Base-by-base conservation (phyloP, 192 early-diverging fungal species). In the Entrophospora sp. region DNA sequence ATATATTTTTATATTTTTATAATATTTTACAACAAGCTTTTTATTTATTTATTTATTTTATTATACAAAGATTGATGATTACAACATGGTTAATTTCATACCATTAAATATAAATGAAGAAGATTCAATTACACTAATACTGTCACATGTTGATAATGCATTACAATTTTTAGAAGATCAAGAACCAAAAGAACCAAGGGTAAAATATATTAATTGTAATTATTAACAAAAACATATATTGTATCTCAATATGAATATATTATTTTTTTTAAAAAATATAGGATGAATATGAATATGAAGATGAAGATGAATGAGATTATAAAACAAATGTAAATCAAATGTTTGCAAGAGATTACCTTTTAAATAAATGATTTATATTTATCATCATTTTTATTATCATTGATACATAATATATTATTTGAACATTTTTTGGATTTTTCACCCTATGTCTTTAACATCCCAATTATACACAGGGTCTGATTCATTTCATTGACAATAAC, bases 151-250 rank as follows among this genome's bases (percentile, higher is more conserved):
- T 1, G 96, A 99, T 75, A 90, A 94, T 64, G 91, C 96, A 1
- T 86, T 96, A 27, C 96, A 99, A 79, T 99, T 90, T 73, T 95
- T 94, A 49, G 96, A 99, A 74, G 96, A 99, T 72, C 76, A 91
- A 38, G 96, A 99, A 70, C 94, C 95, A 44, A 93, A 93, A 77
- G 96, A 77, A 30, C 75, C 75, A 14, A 66, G 48, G 61, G 75
- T 66, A 55, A 32, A 14, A 14, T 14, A 14, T n/a, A 40, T 40
- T 40, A 40, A 9, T 40, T 40, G 38, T 40, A 9, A 40, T 40
- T 40, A 9, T 40, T 40, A 40, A n/a, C n/a, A n/a, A n/a, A n/a
- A n/a, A n/a, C 38, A 14, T 6, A 40, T 40, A 9, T 6, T 9
- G 14, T 9, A 14, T 9, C 8, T 40, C 8, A 40, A 40, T 6